A percentile compares a stretch with the other conserved stretches of the same genome.
Conservation (phyloP, 257 asterid species). For the Gentiana dahurica region DNA sequence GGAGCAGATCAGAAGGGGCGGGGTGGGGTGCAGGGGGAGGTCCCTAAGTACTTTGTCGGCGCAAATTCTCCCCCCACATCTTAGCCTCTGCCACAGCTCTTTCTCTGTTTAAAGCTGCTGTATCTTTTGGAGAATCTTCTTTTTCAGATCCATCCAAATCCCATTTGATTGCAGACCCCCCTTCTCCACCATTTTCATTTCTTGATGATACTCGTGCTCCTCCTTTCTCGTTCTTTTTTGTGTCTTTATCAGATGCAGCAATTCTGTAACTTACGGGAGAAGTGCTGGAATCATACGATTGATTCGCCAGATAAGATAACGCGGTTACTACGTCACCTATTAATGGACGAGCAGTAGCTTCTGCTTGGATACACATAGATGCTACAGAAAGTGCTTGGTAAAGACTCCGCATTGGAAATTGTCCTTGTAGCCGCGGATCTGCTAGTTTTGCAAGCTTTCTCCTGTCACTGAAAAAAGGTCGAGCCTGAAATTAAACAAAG, state of each 20-base stretch:
- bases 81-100: slow-evolving; percentile 97
- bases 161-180: slow-evolving; percentile 65
- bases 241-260: slow-evolving; percentile 26
- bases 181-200: slow-evolving; percentile 53
- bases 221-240: slow-evolving; percentile 38
- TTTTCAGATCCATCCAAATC: slow-evolving; percentile 72
- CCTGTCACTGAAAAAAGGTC: slow-evolving; percentile 86
- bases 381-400: slow-evolving; percentile 96
- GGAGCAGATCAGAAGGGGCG: neutral
- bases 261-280: slow-evolving; percentile 24
- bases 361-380: slow-evolving; percentile 94
- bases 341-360: slow-evolving; percentile 95
- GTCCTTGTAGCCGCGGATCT: slow-evolving; percentile 79
- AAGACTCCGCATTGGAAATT: slow-evolving; percentile 77
- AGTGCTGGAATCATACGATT: slow-evolving; percentile 47
- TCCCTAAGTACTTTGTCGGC: slow-evolving; percentile 60
- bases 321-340: slow-evolving; percentile 96
- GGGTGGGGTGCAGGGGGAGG: neutral
- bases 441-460: slow-evolving; percentile 72
- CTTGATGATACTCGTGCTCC: slow-evolving; percentile 29
- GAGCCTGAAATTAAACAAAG: slow-evolving; percentile 43
- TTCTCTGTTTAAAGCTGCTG: slow-evolving; percentile 71
- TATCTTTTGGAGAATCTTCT: slow-evolving; percentile 77
- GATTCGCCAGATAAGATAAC: slow-evolving; percentile 85
- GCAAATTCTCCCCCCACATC: slow-evolving; percentile 98